Conservation (phyloP, 2,329 filamentous ascomycete genomes). For the Aureobasidium sp. region DNA sequence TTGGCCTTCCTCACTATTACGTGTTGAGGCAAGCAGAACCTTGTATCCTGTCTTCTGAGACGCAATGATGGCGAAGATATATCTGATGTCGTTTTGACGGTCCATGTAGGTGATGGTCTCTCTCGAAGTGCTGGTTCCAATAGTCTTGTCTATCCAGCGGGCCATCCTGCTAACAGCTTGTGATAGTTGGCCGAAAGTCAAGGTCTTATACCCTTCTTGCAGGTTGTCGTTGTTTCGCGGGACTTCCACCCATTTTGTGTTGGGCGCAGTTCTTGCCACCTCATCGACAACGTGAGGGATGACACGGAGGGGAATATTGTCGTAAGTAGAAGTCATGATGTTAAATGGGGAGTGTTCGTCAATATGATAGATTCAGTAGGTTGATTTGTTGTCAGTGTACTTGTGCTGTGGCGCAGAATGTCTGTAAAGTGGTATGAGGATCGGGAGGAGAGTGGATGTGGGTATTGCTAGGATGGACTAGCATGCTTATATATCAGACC, state of each 20-base stretch:
- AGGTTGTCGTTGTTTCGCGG: constrained; percentile 14
- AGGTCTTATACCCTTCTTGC: constrained; percentile 18
- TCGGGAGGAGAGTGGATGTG: not conserved
- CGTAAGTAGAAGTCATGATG: not conserved
- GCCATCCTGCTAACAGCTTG: constrained; percentile 17
- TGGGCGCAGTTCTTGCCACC: not conserved
- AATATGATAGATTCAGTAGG: not conserved
- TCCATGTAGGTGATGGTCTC: constrained; percentile 20
- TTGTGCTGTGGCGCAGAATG: not conserved
- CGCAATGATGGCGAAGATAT: constrained; percentile 19
- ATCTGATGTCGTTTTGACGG: constrained; percentile 20
- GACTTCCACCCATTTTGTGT: constrained; percentile 8
- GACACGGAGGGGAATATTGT: not conserved
- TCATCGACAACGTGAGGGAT: constrained; percentile 9
- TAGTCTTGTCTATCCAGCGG: constrained; percentile 16
- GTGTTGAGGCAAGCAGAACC: constrained; percentile 16
- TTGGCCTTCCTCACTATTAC: constrained; percentile 16
- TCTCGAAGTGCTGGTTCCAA: constrained; percentile 15
- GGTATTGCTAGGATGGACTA: not conserved
- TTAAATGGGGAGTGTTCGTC: not conserved
- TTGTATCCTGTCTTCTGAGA: constrained; percentile 22
- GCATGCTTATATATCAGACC: constrained; percentile 4
- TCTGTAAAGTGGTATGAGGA: not conserved
- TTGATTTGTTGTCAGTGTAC: not conserved
- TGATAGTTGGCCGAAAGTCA: constrained; percentile 18